Evolutionary conservation across 148 eudicot species (phyloP).

Genomic region (Pharnaceum exiguum): DNA sequence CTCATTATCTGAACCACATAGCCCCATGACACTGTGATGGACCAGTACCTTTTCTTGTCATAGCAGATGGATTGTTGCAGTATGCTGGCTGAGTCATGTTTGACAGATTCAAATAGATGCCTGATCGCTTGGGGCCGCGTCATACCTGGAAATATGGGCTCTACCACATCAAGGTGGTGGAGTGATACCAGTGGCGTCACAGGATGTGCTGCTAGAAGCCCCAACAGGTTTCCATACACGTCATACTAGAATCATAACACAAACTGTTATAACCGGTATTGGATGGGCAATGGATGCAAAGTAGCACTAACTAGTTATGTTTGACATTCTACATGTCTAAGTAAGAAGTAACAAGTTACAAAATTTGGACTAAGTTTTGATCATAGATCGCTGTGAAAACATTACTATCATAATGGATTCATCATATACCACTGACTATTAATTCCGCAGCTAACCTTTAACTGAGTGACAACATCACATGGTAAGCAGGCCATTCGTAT

Average conservation of each 20-base stretch:
- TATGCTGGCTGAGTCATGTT: constrained; percentile 30
- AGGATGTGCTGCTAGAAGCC: constrained; percentile 35
- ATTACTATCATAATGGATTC: too few species aligned
- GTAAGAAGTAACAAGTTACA: too few species aligned
- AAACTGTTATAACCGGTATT: background rate
- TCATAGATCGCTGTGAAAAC: too few species aligned
- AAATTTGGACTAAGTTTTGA: too few species aligned
- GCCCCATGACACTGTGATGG: constrained; percentile 40
- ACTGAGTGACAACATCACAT: too few species aligned
- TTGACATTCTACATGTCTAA: too few species aligned
- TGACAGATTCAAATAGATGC: constrained; percentile 21
- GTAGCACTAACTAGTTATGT: too few species aligned
- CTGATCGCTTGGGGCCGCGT: constrained; percentile 26
- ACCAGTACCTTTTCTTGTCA: constrained; percentile 32
- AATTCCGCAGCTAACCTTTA: too few species aligned
- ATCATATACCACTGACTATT: too few species aligned
- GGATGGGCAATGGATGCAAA: too few species aligned
- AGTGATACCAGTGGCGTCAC: constrained; percentile 38
- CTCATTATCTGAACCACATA: constrained; percentile 32
- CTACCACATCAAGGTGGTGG: constrained; percentile 38
- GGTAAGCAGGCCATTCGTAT: too few species aligned
- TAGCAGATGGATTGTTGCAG: constrained; percentile 46
- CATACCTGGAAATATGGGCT: constrained; percentile 34
- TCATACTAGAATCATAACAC: constrained; percentile 27
- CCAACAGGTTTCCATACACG: constrained; percentile 32